These are phyloP conservation scores for Sclerotinia subarctica DNA, from an alignment of 2,329 filamentous ascomycete species.

Conservation along the genomic window DNA sequence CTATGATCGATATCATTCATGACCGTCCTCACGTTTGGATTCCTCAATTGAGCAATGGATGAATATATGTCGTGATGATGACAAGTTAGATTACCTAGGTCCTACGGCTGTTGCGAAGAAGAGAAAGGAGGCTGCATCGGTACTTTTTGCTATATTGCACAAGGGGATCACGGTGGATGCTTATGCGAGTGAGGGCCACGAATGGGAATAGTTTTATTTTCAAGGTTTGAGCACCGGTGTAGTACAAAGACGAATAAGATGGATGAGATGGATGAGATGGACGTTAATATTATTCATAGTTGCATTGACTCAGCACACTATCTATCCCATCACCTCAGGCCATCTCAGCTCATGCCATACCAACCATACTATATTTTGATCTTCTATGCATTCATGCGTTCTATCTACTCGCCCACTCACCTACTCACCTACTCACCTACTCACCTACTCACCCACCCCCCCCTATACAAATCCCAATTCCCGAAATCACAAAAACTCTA, in stretches of 20 bases:
- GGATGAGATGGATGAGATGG: too few species aligned
- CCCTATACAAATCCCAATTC: too few species aligned
- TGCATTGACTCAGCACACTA: not conserved
- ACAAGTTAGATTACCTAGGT: not conserved
- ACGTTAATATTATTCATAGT: not conserved
- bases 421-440: too few species aligned
- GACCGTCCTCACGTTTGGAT: not conserved
- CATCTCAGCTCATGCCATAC: not conserved
- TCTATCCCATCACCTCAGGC: not conserved
- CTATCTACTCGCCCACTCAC: too few species aligned
- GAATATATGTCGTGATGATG: not conserved
- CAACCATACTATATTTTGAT: too few species aligned
- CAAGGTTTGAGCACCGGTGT: conserved; percentile 8
- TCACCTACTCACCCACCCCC: too few species aligned
- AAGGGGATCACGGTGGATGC: not conserved
- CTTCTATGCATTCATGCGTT: too few species aligned
- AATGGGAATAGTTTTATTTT: conserved; percentile 2
- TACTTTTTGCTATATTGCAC: not conserved
- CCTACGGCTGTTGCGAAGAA: not conserved
- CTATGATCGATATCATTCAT: too few species aligned
- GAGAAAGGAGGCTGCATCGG: conserved; percentile 6
- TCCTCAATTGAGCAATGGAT: not conserved
- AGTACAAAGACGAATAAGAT: not conserved
- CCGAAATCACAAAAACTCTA: too few species aligned
- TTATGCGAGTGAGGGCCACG: not conserved